A percentile compares a stretch with the other conserved stretches of the same genome.
Evolutionary conservation across 2,329 filamentous ascomycete species (phyloP).

Genomic region (Neocucurbitaria cava): DNA sequence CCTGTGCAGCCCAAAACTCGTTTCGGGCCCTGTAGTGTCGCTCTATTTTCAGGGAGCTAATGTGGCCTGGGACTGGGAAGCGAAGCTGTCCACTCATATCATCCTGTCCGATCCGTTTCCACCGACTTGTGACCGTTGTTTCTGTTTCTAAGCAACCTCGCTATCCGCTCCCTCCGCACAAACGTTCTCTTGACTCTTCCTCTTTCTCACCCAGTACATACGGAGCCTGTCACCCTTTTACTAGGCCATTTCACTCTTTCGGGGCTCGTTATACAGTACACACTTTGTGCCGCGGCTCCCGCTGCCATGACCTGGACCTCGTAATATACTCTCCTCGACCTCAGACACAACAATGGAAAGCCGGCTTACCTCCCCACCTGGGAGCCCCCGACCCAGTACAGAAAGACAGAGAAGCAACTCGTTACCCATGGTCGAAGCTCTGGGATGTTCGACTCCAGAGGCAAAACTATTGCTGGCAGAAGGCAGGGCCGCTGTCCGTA

Average conservation of each 20-base stretch:
- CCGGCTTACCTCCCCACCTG: slow-evolving; percentile 31
- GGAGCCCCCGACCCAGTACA: slow-evolving; percentile 29
- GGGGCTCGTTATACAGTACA: slow-evolving; percentile 4
- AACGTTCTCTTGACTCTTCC: slow-evolving; percentile 9
- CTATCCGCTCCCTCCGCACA: slow-evolving; percentile 13
- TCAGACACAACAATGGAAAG: slow-evolving; percentile 32
- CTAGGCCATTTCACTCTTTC: not conserved
- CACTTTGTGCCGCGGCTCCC: slow-evolving; percentile 20
- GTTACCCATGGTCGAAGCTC: slow-evolving; percentile 41
- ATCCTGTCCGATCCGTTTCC: slow-evolving; percentile 33
- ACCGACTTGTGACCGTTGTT: slow-evolving; percentile 26
- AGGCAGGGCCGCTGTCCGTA: slow-evolving; percentile 43
- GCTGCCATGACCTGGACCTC: slow-evolving; percentile 30
- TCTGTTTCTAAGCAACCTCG: slow-evolving; percentile 26
- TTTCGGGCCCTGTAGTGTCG: not conserved
- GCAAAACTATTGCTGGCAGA: slow-evolving; percentile 45
- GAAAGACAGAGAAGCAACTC: slow-evolving; percentile 47
- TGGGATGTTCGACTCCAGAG: slow-evolving; percentile 46
- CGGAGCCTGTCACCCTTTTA: not conserved
- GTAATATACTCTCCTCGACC: slow-evolving; percentile 23
- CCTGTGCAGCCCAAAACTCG: slow-evolving; percentile 15
- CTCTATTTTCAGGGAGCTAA: slow-evolving; percentile 34
- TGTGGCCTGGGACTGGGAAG: slow-evolving; percentile 20
- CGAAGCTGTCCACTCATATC: slow-evolving; percentile 36
- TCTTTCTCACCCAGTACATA: slow-evolving; percentile 2